Conservation (phyloP, 2,329 filamentous ascomycete species). For the Graphium sp. region DNA sequence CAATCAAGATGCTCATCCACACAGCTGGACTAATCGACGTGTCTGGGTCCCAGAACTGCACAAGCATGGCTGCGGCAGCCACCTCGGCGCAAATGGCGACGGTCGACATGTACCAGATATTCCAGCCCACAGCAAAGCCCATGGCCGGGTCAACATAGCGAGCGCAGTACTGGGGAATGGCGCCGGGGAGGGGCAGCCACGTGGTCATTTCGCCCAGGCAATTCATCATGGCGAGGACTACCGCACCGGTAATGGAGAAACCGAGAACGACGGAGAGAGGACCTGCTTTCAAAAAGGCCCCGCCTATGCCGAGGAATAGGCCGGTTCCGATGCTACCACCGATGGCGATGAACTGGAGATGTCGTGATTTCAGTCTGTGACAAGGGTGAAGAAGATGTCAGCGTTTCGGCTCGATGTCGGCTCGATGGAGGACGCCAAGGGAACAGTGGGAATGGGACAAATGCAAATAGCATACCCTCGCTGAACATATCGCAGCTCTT, state of each 20-base stretch:
- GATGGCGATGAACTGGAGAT: slow-evolving; percentile 46
- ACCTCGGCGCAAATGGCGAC: slow-evolving; percentile 42
- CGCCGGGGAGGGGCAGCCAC: slow-evolving; percentile 43
- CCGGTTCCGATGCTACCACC: slow-evolving; percentile 45
- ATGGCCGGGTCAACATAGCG: slow-evolving; percentile 45
- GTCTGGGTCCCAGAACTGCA: slow-evolving; percentile 45
- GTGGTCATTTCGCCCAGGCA: slow-evolving; percentile 44
- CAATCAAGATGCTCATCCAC: slow-evolving; percentile 26
- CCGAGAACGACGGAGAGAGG: slow-evolving; percentile 29
- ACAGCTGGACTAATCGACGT: slow-evolving; percentile 34
- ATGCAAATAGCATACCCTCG: too few relatives aligned
- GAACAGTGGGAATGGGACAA: too few relatives aligned
- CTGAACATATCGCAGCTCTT: too few relatives aligned
- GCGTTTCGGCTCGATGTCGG: too few relatives aligned
- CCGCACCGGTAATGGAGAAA: slow-evolving; percentile 37
- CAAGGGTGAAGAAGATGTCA: too few relatives aligned
- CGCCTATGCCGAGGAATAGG: slow-evolving; percentile 40
- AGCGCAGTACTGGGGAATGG: slow-evolving; percentile 42
- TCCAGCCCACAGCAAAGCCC: slow-evolving; percentile 36
- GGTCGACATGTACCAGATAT: slow-evolving; percentile 36
- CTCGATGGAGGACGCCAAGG: too few relatives aligned
- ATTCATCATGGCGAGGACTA: slow-evolving; percentile 39
- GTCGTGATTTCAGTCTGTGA: too few relatives aligned
- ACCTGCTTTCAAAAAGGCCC: slow-evolving; percentile 31
- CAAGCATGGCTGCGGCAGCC: slow-evolving; percentile 42